Evolutionary conservation across 306 rosid genomes (phyloP), one percentile per base, ranked within the genome.

Genomic region (Fragaria ananassa): DNA sequence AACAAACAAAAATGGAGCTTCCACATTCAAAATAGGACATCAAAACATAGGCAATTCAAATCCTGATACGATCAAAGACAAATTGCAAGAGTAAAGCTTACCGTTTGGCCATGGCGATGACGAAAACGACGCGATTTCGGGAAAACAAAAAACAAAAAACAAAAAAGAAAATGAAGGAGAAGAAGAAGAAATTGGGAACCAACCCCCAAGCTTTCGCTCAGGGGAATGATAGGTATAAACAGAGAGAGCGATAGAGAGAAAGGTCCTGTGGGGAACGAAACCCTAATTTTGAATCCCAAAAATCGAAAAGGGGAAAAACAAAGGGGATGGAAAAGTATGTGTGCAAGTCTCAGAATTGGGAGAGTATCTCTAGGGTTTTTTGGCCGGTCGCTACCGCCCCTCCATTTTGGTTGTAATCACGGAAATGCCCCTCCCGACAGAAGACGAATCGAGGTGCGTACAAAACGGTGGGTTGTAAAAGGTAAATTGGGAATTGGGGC

Each of bases 101-200:
- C 98, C 98, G 86, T 75, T 78, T 78, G 74, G 96, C 85, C 96
- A 93, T 93, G 81, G 82, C 77, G 82, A 84, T 82, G 56, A 50
- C 58, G 35, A 54, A 74, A 70, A 1, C 54, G 66, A 6, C 19
- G 34, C 10, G 4, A 9, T 53, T 12, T 23, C 25, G 34, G 41
- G 29, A 44, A 25, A 21, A 37, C 8, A 37, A 25, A 53, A 57
- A 17, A 54, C 2, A 18, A 54, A 54, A 51, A 21, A 37, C 1
- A 37, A 25, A 51, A 57, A 17, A 54, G 8, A 19, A 54, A 54
- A 51, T 51, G 6, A 17, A 51, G n/a, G 19, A 54, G 53, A 46
- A 3, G 51, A 62, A 18, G 8, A 47, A 34, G 21, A 21, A 65
- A 34, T 46, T n/a, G 35, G 41, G 42, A 67, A 23, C 29, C 74